Percentiles rank a stretch among this genome's conserved stretches.
Evolutionary conservation across 441 rosid genomes (phyloP).

Genomic region (Macaranga tanarius): DNA sequence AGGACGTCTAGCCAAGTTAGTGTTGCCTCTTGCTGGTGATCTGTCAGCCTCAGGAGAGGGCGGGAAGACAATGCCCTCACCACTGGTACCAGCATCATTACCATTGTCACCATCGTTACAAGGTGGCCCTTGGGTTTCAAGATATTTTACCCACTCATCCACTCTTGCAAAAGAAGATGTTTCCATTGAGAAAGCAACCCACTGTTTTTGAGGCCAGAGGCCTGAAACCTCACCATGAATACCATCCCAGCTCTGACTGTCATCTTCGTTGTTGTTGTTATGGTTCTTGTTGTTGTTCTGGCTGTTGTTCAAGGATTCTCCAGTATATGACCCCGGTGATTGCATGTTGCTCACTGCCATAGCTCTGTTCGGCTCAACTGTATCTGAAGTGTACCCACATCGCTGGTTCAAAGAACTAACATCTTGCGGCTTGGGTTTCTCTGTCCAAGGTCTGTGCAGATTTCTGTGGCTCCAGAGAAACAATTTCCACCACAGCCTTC

Average conservation of each 20-base stretch:
- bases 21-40: constrained; percentile 34
- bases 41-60: constrained; percentile 56
- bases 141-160: constrained; percentile 79
- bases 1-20: constrained; percentile 28
- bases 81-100: constrained; percentile 35
- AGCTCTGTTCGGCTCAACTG: constrained; percentile 49
- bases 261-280: constrained; percentile 18
- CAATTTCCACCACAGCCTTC: constrained; percentile 82
- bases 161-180: constrained; percentile 72
- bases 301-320: constrained; percentile 40
- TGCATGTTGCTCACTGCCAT: constrained; percentile 36
- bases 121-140: constrained; percentile 35
- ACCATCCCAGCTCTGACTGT: constrained; percentile 42
- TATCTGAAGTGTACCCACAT: constrained; percentile 85
- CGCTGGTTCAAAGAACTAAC: constrained; percentile 47
- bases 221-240: constrained; percentile 39
- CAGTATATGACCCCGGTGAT: constrained; percentile 49
- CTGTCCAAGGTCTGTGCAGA: constrained; percentile 45
- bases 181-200: constrained; percentile 77
- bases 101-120: constrained; percentile 21
- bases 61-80: constrained; percentile 36
- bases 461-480: constrained; percentile 97
- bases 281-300: constrained; percentile 9
- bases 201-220: constrained; percentile 72
- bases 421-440: constrained; percentile 38